Evolutionary conservation across 805 yeast species (phyloP), one percentile per base, ranked within the genome.

Genomic region (Candida xiaguanensis): DNA sequence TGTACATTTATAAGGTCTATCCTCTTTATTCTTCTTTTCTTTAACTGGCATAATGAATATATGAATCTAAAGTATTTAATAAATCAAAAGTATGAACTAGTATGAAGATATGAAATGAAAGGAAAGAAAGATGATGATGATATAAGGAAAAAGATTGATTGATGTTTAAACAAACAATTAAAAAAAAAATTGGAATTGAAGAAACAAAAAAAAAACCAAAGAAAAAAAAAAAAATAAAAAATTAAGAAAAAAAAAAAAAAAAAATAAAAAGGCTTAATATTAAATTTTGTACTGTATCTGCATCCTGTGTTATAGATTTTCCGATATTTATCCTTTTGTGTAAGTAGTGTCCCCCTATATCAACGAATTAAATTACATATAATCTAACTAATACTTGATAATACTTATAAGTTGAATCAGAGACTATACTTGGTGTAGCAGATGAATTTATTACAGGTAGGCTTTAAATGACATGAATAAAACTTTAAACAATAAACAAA

Each of bases 1-100:
- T 15, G 90, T 82, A 54, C 96, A 88, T 51, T 80, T 79, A 69
- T 85, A 89, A 2, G 96, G 96, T 47, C 95, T 65, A 25, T 61
- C 67, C 18, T 53, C 56, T 36, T 55, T 56, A 25, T 41, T 40
- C 38, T 49, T 53, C 39, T 49, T 55, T 18, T 39, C 46, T 22
- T 39, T 39, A 11, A 22, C 33, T 8, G 34, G 30, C 38, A 35
- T 35, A 8, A 18, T 24, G 4, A 13, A 17, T 17, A 17, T 19
- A 8, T 16, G n/a, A 28, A 28, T 5, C 4, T 4, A 28, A 28
- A 28, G n/a, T n/a, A n/a, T n/a, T n/a, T n/a, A n/a, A n/a, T n/a
- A n/a, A n/a, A n/a, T n/a, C n/a, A n/a, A n/a, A n/a, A n/a, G n/a
- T n/a, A n/a, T n/a, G n/a, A n/a, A n/a, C n/a, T n/a, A n/a, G n/a